Base-by-base conservation (phyloP, 208 protist species). In the Jaenimonas drosophilae region DNA sequence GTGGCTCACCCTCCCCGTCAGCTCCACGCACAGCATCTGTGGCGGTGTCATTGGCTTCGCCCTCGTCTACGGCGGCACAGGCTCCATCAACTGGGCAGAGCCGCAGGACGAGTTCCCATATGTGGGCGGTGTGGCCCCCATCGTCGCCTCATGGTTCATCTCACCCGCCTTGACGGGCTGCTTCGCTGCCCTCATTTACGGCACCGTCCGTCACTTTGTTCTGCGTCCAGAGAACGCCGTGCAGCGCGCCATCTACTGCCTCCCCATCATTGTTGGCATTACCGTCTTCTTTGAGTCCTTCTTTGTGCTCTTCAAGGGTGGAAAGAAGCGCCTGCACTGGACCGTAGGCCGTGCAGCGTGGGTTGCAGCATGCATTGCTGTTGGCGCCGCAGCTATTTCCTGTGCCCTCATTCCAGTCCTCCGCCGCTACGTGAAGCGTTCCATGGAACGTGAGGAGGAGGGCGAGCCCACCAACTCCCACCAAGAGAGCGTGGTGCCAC, bases 71-170 rank as follows among this genome's bases (percentile, higher is more conserved):
- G 81, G 81, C 31, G 76, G 81, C 16, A 39, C 27, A 19, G 44
- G 45, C 21, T 66, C 59, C 6, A 74, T 90, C 2, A 67, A 56
- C 36, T 90, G 76, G 72, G 76, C 81, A 1, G 64, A 64, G 36
- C 44, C 23, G 30, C 53, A 75, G 37, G 45, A 54, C 12, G 67
- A 72, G 9, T 84, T 90, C 44, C 81, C 81, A 1, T 90, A 69
- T 45, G 63, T 90, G n/a, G 54, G 46, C 7, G 81, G 81, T 19
- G 59, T 90, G 11, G 76, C 51, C 3, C 76, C 81, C 17, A 90
- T 86, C 41, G 56, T 86, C 26, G 73, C 65, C 19, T 86, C 76
- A 28, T 90, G 76, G 81, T 84, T 90, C 46, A 84, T 90, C 40
- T 90, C 81, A 7, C 81, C 81, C 1, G 21, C 72, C 7, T 56